Base-by-base conservation (phyloP, 208 protist genomes). In the Phytomonas serpens region DNA sequence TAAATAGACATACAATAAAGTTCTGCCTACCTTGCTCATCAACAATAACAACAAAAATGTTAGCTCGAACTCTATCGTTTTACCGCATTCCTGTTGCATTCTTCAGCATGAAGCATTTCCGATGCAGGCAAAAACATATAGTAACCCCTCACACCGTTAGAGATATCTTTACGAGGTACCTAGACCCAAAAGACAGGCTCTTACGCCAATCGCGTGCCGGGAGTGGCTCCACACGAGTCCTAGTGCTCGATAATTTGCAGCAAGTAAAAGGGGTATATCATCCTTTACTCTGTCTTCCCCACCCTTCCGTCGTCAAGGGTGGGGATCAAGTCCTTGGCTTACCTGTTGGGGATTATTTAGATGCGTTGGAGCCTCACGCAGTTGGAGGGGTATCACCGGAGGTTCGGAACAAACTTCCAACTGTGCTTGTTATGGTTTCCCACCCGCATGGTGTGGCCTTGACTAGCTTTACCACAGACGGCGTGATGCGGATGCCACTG, bases 21-120 rank as follows among this genome's bases (percentile, higher is more conserved):
- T 33, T 32, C 14, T 1, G 11, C 42, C 11, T 38, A 2, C 66
- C 34, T 69, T 10, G 34, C 29, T 23, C 32, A 69, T 27, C 27
- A 29, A 47, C 27, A n/a, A 61, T 19, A 76, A 9, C 37, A 76
- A 23, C 36, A 23, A 42, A n/a, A 75, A 13, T 38, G 61, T 10
- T 33, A 36, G 65, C 29, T 42, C 78, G 73, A 64, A 37, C 67
- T 38, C 37, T 73, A n/a, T 68, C 23, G 9, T 40, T 52, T 64
- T 52, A 63, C 31, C 82, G 90, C 3, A 72, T 76, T n/a, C 80
- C 86, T 6, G 82, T 96, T n/a, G 90, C 90, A 13, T 80, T 86
- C 40, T 96, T 96, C 62, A 92, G 81, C 70, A 85, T 91, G 63
- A 96, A 93, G 65, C 80, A 80, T 67, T 96, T 96, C 57, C 85